Evolutionary conservation across 2,329 filamentous ascomycete genomes (phyloP), one percentile per base, ranked within the genome.

Genomic region (Fusarium luffae): DNA sequence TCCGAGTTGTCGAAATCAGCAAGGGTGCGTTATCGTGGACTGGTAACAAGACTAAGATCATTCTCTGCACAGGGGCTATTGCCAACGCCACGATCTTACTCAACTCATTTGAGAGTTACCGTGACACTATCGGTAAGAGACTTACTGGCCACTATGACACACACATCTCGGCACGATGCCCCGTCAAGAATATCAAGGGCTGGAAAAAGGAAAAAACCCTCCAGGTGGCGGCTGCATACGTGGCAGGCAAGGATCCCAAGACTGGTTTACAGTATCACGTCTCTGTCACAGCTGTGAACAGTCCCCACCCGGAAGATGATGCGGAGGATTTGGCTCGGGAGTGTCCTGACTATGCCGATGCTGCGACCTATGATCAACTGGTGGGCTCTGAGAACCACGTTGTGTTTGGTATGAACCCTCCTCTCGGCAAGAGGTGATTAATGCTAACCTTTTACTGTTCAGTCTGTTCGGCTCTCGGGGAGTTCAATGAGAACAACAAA

Each of bases 1-100:
- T 54, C 50, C 50, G 50, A 4, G 50, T 54, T 42, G 4, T 54
- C 18, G 27, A 54, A 43, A 54, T 37, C 37, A 54, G 37, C n/a
- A 54, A 54, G n/a, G 50, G 50, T 7, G 41, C 37, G 7, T 12
- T 54, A 13, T 54, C 50, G 8, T 43, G 50, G 50, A 54, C 50
- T 21, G 37, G 19, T 7, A 54, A 54, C 25, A 54, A n/a, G 19
- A 54, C 50, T 7, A 54, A 16, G 25, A 43, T 54, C 27, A 43
- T 54, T 4, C 50, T 54, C n/a, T 54, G 50, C 37, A 19, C 50
- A n/a, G 37, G 50, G 21, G n/a, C 50, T n/a, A 42, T 54, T 32
- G 25, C 50, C 14, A 54, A 54, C 19, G 50, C 50, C 9, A 54
- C 50, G 8, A 43, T 54, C 4, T 30, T 54, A 10, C 37, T 32